Base-by-base conservation (phyloP, 169 alveolate species). In the Nephromyces sp. region DNA sequence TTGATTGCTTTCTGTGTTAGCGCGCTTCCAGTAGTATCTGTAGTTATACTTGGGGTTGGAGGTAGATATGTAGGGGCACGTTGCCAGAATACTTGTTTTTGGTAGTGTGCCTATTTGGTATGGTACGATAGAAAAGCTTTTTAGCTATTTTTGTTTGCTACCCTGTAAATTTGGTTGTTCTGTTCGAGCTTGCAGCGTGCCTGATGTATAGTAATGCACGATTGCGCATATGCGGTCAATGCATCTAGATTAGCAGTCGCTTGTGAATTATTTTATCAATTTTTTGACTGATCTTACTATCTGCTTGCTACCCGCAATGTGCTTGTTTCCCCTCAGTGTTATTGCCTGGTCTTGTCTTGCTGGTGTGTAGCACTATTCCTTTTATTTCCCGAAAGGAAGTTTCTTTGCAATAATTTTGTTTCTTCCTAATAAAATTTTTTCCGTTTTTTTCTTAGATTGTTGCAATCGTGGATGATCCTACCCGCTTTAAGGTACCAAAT, bases 401-500 rank as follows among this genome's bases (percentile, higher is more conserved):
- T 15, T 15, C 57, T 15, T 43, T 15, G 15, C 57, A 15, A 15
- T 15, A 15, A 15, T 15, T 15, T 15, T 15, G 57, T 15, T 15
- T 15, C 57, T 15, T 15, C 15, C 57, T 15, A 15, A 15, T 15
- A 15, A 15, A 15, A 15, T 43, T 15, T 63, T 43, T 43, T 76
- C 3, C 52, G 31, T 31, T 52, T 53, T 0, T 27, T 78, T 53
- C 52, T 25, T 73, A 87, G 87, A 78, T 90, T 35, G 95, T 90
- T 28, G 91, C 92, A 52, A 93, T 93, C 65, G 89, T 94, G 77
- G 72, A 87, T 77, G 82, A 87, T 43, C 98, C 98, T 24, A 81
- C 90, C 71, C 97, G 96, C 80, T 93, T 93, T 87, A 91, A 89
- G 84, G 93, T 97, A 73, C 99, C 99, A 66, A 83, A 92, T 57